Conservation (phyloP, 2,329 filamentous ascomycete genomes). For the Colletotrichum tofieldiae region DNA sequence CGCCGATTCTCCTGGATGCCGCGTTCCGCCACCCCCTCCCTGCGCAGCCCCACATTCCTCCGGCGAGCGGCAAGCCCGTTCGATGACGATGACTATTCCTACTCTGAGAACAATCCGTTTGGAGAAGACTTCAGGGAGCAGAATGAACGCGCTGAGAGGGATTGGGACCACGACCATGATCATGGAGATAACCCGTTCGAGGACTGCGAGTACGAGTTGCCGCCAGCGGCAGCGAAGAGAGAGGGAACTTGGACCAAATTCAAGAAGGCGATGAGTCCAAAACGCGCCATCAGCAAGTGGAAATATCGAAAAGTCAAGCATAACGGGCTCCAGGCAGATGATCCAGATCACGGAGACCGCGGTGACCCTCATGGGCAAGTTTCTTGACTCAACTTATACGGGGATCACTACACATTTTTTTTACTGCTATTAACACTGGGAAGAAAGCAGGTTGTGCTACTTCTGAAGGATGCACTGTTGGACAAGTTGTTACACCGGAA, state of each 20-base stretch:
- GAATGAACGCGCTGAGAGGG: conserved; percentile 21
- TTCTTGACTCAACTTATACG: neutral
- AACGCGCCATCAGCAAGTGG: conserved; percentile 39
- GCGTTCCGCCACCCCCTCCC: conserved; percentile 31
- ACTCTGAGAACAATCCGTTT: conserved; percentile 36
- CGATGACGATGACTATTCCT: conserved; percentile 34
- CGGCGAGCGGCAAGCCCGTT: conserved; percentile 33
- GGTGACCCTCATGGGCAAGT: conserved; percentile 4
- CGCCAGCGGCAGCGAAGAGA: conserved; percentile 14
- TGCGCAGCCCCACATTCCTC: conserved; percentile 35
- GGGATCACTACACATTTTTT: too few relatives aligned
- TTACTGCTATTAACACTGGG: too few relatives aligned
- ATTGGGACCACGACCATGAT: neutral
- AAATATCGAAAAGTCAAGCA: conserved; percentile 37
- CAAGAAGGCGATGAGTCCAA: conserved; percentile 41
- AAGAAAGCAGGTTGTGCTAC: too few relatives aligned
- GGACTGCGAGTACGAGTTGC: conserved; percentile 39
- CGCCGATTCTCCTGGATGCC: conserved; percentile 37
- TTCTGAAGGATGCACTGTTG: too few relatives aligned
- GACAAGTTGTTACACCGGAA: too few relatives aligned
- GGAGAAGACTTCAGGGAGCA: conserved; percentile 35
- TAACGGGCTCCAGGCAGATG: conserved; percentile 7
- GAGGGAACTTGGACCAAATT: conserved; percentile 37
- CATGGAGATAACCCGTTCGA: conserved; percentile 29
- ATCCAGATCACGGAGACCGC: conserved; percentile 14